Evolutionary conservation across 2,329 filamentous ascomycete genomes (phyloP), one percentile per base, ranked within the genome.

Genomic region (Coniochaeta ligniaria): DNA sequence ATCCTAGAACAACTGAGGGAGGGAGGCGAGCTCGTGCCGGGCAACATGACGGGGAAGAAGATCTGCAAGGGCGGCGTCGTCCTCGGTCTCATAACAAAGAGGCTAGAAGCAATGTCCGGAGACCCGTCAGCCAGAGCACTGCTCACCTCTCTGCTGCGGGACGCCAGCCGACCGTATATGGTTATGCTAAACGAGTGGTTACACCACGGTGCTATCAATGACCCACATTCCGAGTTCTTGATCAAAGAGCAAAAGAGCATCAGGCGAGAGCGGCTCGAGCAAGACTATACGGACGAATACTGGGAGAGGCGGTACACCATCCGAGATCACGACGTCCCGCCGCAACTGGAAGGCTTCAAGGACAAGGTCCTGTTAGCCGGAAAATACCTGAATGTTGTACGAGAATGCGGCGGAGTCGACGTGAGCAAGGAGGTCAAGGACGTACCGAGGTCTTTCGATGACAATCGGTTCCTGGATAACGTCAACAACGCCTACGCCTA

Each of bases 241-340:
- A 88, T 99, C 70, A 96, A 96, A 70, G 95, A 98, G 73, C 92
- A 96, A 68, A 96, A 94, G 74, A 96, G 93, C 69, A 97, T 99
- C 67, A 89, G 89, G 61, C 85, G 95, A 45, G 95, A 98, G 72
- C 84, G 91, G 62, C 78, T 99, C 2, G 92, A 98, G 70, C 89
- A 96, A 71, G 95, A 99, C 73, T 99, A 98, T 70, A 99, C 94
- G 0, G 95, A 99, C 72, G 95, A 99, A 70, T 99, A 99, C 74
- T 99, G 95, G 95, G 95, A 99, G 73, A 92, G 96, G 70, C 84
- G 95, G 64, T 99, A 99, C 71, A 98, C 95, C 5, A 89, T 99
- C 64, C 88, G 95, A 62, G 92, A 96, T 63, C 87, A 91, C 57
- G 90, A 96, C 62, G 88, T 98, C 1, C 95, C 95, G 3, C 93